Conservation (phyloP, 2,329 filamentous ascomycete genomes). For the Aureobasidium sp. region DNA sequence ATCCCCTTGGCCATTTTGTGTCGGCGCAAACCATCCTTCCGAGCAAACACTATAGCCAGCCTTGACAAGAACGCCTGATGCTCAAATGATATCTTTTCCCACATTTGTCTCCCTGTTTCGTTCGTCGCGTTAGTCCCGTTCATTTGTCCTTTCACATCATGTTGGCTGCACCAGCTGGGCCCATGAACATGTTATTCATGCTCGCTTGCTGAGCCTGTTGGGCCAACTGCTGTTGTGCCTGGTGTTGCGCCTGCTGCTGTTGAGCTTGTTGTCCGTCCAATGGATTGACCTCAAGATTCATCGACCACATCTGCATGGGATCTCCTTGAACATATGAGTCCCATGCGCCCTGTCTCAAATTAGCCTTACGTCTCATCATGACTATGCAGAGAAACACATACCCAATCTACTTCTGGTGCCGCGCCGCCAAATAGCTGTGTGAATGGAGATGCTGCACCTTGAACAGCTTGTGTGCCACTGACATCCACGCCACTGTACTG, state of each 20-base stretch:
- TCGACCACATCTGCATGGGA: slow-evolving; percentile 35
- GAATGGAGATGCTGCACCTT: slow-evolving; percentile 26
- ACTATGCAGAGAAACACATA: slow-evolving; percentile 32
- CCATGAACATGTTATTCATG: slow-evolving; percentile 14
- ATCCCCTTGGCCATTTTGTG: not conserved
- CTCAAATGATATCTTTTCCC: not conserved
- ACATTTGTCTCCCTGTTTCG: not conserved
- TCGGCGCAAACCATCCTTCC: not conserved
- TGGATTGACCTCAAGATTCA: slow-evolving; percentile 7
- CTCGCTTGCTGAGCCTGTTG: slow-evolving; percentile 5
- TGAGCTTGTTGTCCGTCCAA: slow-evolving; percentile 22
- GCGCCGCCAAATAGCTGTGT: slow-evolving; percentile 31
- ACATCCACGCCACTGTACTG: slow-evolving; percentile 26
- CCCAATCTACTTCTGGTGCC: slow-evolving; percentile 38
- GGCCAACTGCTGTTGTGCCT: slow-evolving; percentile 9
- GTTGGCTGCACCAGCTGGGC: slow-evolving; percentile 1
- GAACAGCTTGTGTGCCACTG: slow-evolving; percentile 24
- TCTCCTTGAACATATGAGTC: slow-evolving; percentile 60
- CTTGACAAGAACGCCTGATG: not conserved
- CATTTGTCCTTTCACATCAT: slow-evolving; percentile 11
- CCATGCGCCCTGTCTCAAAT: slow-evolving; percentile 51
- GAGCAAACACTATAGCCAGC: not conserved
- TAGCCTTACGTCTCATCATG: not conserved
- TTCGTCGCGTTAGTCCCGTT: not conserved
- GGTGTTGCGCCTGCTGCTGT: slow-evolving; percentile 12